phyloP scores from a whole-genome alignment of 768 basidiomycete species.

The Chiua virens region DNA sequence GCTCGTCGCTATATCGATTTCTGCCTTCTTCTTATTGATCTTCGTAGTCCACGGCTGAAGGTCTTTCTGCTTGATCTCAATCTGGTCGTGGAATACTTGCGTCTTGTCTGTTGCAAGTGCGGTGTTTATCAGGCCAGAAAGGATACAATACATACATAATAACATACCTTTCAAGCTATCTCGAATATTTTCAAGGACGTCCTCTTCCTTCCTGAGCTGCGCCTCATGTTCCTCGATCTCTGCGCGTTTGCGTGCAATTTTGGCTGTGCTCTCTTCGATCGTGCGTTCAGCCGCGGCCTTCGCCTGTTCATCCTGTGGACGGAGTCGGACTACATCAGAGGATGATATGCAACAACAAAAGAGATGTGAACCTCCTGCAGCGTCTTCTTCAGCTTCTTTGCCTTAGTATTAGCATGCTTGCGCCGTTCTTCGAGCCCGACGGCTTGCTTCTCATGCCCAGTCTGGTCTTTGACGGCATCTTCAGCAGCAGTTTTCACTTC shows the following conservation, averaged over 20 bases:
- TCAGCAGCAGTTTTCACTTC: constrained; percentile 74
- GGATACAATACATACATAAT: not conserved
- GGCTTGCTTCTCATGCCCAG: constrained; percentile 67
- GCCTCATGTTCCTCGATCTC: constrained; percentile 71
- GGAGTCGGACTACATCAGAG: not conserved
- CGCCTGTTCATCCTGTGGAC: constrained; percentile 58
- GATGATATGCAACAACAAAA: not conserved
- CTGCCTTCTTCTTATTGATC: constrained; percentile 81
- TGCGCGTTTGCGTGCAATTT: constrained; percentile 65
- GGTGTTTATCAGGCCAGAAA: not conserved
- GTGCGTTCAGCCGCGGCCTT: constrained; percentile 62
- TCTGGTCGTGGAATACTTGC: constrained; percentile 89
- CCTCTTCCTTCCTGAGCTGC: constrained; percentile 75
- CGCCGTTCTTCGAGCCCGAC: constrained; percentile 82
- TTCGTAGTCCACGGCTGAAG: constrained; percentile 93
- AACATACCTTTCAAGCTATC: constrained; percentile 78
- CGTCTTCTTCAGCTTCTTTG: constrained; percentile 89
- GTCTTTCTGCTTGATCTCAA: constrained; percentile 89
- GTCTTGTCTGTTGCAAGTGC: constrained; percentile 74
- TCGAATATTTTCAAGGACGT: constrained; percentile 75
- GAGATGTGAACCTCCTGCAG: constrained; percentile 65
- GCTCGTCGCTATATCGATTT: constrained; percentile 79
- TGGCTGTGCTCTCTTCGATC: constrained; percentile 65
- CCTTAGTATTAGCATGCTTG: constrained; percentile 77
- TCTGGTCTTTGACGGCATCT: constrained; percentile 75